Percentiles rank a stretch among this genome's conserved stretches.
Conservation (phyloP, 768 basidiomycete species). For the Panaeolus cyanescens region DNA sequence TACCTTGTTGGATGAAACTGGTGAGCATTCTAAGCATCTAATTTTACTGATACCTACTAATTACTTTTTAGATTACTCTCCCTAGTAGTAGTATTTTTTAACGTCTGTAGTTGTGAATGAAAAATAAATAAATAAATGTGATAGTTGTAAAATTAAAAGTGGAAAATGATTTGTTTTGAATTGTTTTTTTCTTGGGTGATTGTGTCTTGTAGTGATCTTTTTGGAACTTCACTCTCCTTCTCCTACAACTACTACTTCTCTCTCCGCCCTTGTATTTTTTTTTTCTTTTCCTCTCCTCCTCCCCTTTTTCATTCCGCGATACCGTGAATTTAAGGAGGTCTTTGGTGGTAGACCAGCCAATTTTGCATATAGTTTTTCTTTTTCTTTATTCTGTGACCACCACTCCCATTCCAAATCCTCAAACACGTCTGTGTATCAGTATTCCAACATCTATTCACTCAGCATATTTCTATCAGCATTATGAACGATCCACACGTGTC, state of each 20-base stretch:
- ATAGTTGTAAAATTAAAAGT: not conserved
- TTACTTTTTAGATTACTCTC: not conserved
- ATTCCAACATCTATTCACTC: constrained; percentile 11
- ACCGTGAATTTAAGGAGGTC: constrained; percentile 6
- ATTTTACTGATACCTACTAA: not conserved
- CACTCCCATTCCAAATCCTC: constrained; percentile 5
- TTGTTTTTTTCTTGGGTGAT: constrained; percentile 25
- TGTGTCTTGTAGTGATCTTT: constrained; percentile 15
- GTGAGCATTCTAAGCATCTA: constrained; percentile 38
- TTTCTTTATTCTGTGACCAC: constrained; percentile 12
- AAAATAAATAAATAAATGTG: not conserved
- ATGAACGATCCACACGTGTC: constrained; percentile 52
- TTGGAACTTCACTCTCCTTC: constrained; percentile 13
- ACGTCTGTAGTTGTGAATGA: not conserved
- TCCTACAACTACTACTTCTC: constrained; percentile 12
- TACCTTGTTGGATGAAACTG: constrained; percentile 84
- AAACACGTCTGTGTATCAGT: constrained; percentile 17
- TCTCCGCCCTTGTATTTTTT: constrained; percentile 12
- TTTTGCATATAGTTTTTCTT: not conserved
- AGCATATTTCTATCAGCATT: constrained; percentile 12
- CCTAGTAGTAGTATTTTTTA: too few relatives aligned
- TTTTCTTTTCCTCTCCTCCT: constrained; percentile 14
- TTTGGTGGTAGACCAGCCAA: not conserved
- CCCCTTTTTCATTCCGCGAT: constrained; percentile 11
- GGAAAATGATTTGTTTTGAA: constrained; percentile 21